Evolutionary conservation across 805 yeast species (phyloP), one percentile per base, ranked within the genome.

Genomic region (Ogataea siamensis): DNA sequence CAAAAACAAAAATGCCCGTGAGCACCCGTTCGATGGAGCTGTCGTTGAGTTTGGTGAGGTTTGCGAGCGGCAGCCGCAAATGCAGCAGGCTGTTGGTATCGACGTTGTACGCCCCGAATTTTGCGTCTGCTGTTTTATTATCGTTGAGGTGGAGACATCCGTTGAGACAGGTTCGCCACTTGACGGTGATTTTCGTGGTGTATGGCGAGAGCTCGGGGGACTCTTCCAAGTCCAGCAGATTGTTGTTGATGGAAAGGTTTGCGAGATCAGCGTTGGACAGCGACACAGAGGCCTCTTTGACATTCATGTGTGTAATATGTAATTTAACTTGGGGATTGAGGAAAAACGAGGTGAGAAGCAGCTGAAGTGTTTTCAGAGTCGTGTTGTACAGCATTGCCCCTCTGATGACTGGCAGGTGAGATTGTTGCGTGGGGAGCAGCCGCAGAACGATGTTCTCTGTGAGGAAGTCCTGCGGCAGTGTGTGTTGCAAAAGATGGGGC

Each of bases 1-100:
- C 89, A 53, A 82, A 82, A 6, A 80, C 67, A 50, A 83, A 83
- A 3, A 78, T 56, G 1, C 89, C 91, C 23, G 61, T 51, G 14
- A 69, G 26, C 3, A 70, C 61, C 28, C 78, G 47, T 42, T 74
- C 64, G 12, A 52, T 46, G 25, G 51, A 43, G 12, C 15, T n/a
- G 28, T 31, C 44, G 16, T 28, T 23, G 10, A 27, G 22, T 10
- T 34, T 39, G 24, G 38, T 27, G 9, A 37, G 34, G 10, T 23
- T 28, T 10, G 34, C 16, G 7, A 9, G 19, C 15, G 38, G 29
- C 18, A 26, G 14, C 6, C 32, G 36, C 27, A 17, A 29, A 21
- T 34, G 50, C 23, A 50, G 18, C 14, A 48, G 26, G 33, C 57
- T 50, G 8, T 47, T 34, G 14, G 49, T 37, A 13, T 43, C 50